A percentile compares a stretch with the other conserved stretches of the same genome.
Evolutionary conservation across 139 green algal genomes (phyloP).

Genomic region (Picochlorum sp.): DNA sequence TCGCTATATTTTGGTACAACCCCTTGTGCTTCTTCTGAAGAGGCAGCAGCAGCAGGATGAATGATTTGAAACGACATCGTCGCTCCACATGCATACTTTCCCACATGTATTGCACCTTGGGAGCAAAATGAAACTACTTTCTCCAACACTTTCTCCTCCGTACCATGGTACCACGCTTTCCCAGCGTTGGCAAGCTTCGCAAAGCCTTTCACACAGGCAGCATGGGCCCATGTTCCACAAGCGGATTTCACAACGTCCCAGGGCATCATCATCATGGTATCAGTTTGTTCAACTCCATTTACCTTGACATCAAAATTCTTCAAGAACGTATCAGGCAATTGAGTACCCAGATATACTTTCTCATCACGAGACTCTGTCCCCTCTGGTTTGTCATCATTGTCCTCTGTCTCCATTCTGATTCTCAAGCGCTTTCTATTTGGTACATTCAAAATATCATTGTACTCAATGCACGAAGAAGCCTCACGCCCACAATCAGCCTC

Average conservation of each 20-base stretch:
- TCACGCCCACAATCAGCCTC: not conserved
- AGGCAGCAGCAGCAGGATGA: not conserved
- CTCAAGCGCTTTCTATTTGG: not conserved
- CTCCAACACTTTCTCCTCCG: constrained; percentile 5
- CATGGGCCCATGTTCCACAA: not conserved
- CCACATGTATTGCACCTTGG: not conserved
- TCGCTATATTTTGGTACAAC: constrained; percentile 6
- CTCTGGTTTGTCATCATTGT: not conserved
- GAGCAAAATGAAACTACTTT: constrained; percentile 23
- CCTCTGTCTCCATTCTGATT: not conserved
- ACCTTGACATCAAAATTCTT: not conserved
- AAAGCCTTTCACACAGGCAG: not conserved
- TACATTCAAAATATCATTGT: not conserved
- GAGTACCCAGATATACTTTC: not conserved
- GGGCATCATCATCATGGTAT: not conserved
- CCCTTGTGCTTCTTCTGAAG: not conserved
- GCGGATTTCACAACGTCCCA: not conserved
- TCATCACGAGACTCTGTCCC: not conserved
- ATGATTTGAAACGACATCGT: constrained; percentile 7
- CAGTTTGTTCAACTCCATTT: not conserved
- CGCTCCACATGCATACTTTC: constrained; percentile 20
- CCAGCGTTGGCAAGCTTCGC: not conserved
- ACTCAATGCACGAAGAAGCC: not conserved
- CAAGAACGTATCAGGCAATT: not conserved
- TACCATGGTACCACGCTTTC: not conserved